A percentile compares a stretch with the other conserved stretches of the same genome.
Evolutionary conservation across 108 stramenopile genomes (phyloP).

Genomic region (Pseudonitzschia pungens): DNA sequence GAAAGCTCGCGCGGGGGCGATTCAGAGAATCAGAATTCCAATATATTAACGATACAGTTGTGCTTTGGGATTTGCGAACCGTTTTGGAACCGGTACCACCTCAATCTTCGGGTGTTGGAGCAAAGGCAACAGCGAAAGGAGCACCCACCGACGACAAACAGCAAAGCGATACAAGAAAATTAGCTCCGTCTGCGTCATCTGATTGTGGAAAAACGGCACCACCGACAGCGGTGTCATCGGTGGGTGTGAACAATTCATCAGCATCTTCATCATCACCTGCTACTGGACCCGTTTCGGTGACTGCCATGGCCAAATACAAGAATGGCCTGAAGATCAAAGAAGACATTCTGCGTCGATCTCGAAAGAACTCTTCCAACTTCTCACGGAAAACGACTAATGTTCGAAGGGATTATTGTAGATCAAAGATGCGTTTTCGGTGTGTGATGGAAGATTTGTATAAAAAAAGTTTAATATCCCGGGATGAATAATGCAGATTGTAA

Average conservation of each 20-base stretch:
- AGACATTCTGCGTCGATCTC: background rate
- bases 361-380: background rate
- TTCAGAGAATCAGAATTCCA: slow-evolving; percentile 50
- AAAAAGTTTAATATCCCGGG: background rate
- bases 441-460: slow-evolving; percentile 4
- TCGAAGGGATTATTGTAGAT: background rate
- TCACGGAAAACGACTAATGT: background rate
- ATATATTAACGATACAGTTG: slow-evolving; percentile 54
- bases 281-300: background rate
- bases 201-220: background rate
- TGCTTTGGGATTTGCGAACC: slow-evolving; percentile 51
- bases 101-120: background rate
- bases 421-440: background rate
- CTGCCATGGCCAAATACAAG: background rate
- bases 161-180: too few relatives aligned
- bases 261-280: background rate
- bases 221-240: background rate
- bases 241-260: background rate
- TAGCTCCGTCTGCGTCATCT: too few relatives aligned
- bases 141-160: background rate
- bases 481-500: too few relatives aligned
- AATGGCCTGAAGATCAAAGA: background rate
- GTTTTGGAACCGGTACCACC: background rate
- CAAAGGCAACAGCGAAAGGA: background rate
- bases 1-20: slow-evolving; percentile 15